A percentile compares a stretch with the other conserved stretches of the same genome.
Conservation (phyloP, 108 stramenopile genomes). For the Phaeodactylum tricornutum region DNA sequence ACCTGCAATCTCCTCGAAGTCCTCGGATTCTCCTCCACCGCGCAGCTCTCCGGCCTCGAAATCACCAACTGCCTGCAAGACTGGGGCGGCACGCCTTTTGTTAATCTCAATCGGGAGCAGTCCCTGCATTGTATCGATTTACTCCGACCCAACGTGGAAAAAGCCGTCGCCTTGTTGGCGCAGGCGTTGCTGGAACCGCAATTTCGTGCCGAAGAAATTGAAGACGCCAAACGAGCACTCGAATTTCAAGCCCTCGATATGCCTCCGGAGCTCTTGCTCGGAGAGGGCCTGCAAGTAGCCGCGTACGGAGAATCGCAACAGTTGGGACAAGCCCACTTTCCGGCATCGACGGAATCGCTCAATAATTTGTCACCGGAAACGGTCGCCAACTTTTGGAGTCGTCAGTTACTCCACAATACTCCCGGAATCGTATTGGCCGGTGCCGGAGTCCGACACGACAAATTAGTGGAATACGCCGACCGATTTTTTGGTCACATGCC, state of each 20-base stretch:
- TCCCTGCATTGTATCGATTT: conserved; percentile 90
- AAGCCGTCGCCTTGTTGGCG: conserved; percentile 68
- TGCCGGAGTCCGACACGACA: conserved; percentile 90
- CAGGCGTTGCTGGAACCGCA: conserved; percentile 62
- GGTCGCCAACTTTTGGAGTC: conserved; percentile 52
- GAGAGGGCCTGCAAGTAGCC: conserved; percentile 84
- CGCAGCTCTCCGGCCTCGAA: conserved; percentile 24
- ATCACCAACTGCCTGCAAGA: conserved; percentile 45
- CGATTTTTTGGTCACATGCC: conserved; percentile 74
- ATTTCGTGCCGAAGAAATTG: conserved; percentile 37
- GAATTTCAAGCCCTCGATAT: conserved; percentile 76
- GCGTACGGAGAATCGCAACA: conserved; percentile 76
- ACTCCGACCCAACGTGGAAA: conserved; percentile 71
- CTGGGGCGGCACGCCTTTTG: conserved; percentile 71
- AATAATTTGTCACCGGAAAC: conserved; percentile 44
- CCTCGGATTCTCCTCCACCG: conserved; percentile 79
- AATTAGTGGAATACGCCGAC: conserved; percentile 72
- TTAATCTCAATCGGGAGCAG: conserved; percentile 80
- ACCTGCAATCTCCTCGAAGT: conserved; percentile 87
- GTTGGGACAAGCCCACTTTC: conserved; percentile 80
- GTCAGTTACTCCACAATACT: conserved; percentile 56
- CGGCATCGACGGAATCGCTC: conserved; percentile 52
- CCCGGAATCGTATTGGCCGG: conserved; percentile 82
- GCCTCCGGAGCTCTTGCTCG: conserved; percentile 56
- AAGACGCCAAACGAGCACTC: conserved; percentile 61